Conservation (phyloP, 331 rosid species). For the Cydonia oblonga region DNA sequence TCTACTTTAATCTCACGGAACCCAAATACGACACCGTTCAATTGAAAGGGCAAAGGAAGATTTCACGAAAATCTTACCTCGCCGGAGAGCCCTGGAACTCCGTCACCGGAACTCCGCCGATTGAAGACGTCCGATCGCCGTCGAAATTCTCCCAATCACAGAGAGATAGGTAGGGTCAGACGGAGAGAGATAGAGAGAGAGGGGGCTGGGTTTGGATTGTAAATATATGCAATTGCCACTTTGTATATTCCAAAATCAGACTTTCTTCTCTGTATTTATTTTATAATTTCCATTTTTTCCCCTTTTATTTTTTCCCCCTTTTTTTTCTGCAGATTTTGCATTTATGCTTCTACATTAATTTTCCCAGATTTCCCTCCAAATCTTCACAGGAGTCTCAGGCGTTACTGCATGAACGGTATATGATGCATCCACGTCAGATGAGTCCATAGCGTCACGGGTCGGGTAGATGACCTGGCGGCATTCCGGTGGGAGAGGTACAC, state of each 20-base stretch:
- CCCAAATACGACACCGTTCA: not conserved
- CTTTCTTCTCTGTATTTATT: slow-evolving; percentile 11
- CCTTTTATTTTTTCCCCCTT: not conserved
- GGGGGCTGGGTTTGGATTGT: slow-evolving; percentile 9
- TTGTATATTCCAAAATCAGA: slow-evolving; percentile 19
- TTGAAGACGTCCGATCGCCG: slow-evolving; percentile 14
- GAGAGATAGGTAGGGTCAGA: not conserved
- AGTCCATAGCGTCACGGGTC: not conserved
- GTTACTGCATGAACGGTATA: not conserved
- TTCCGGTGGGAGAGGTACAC: not conserved
- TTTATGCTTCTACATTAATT: not conserved
- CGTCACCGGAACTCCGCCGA: slow-evolving; percentile 5
- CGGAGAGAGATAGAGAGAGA: not conserved
- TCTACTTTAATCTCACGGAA: not conserved
- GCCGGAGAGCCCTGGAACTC: slow-evolving; percentile 17
- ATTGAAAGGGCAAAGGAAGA: slow-evolving; percentile 13
- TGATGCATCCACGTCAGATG: slow-evolving; percentile 22
- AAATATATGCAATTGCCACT: slow-evolving; percentile 7
- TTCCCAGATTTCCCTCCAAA: slow-evolving; percentile 47
- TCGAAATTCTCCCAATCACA: slow-evolving; percentile 16
- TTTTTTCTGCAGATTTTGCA: not conserved
- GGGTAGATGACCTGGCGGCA: slow-evolving; percentile 30
- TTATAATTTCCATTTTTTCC: not conserved
- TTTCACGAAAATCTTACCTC: slow-evolving; percentile 43
- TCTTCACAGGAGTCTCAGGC: not conserved